Conservation (phyloP, 257 asterid species). For the Paraleonurus japonicus region DNA sequence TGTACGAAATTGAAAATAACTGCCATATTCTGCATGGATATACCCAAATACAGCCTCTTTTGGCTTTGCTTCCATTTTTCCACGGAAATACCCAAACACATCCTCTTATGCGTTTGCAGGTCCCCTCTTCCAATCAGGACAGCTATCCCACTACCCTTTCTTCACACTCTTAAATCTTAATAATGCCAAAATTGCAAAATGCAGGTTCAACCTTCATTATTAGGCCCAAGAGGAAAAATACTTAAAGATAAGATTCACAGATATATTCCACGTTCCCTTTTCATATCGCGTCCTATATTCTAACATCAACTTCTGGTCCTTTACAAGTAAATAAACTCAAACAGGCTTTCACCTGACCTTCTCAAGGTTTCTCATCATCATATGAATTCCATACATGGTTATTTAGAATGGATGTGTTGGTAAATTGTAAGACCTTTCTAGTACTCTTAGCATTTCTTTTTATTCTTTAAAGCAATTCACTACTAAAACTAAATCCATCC, state of each 20-base stretch:
- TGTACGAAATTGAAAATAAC: background rate
- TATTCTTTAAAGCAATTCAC: background rate
- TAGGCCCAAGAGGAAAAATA: background rate
- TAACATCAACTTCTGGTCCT: background rate
- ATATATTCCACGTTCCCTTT: background rate
- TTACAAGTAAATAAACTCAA: background rate
- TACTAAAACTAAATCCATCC: background rate
- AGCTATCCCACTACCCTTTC: background rate
- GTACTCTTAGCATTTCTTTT: background rate
- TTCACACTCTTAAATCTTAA: background rate
- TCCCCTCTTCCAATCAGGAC: background rate
- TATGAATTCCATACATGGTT: background rate
- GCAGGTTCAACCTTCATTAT: background rate
- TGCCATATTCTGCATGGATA: background rate
- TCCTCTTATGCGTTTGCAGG: background rate
- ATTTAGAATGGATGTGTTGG: background rate
- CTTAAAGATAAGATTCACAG: background rate
- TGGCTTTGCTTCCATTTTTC: background rate
- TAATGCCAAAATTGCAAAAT: background rate
- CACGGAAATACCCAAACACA: background rate
- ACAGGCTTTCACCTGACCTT: background rate
- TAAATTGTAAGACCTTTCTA: background rate
- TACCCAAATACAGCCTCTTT: background rate
- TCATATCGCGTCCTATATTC: background rate
- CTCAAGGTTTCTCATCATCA: background rate